Percentiles rank a stretch among this genome's conserved stretches.
phyloP scores from a whole-genome alignment of 2,329 filamentous ascomycete genomes.

The Monilinia fructicola region DNA sequence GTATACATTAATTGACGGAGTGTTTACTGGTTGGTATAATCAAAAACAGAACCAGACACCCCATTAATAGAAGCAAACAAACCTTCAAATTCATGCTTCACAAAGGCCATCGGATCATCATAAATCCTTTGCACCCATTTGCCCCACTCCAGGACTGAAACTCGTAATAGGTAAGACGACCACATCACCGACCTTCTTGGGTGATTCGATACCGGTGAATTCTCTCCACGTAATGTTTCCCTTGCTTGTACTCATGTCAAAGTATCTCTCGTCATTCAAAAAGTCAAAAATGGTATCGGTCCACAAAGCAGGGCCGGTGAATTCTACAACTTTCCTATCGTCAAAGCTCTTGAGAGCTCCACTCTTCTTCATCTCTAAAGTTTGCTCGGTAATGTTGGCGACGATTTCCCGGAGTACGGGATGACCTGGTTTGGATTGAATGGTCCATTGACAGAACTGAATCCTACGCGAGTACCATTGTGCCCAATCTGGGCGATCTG shows the following conservation, averaged over 20 bases:
- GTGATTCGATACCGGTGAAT: constrained; percentile 81
- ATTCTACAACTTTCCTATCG: constrained; percentile 79
- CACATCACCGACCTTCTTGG: constrained; percentile 90
- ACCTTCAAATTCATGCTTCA: constrained; percentile 97
- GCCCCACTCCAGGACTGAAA: constrained; percentile 90
- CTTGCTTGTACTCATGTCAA: constrained; percentile 68
- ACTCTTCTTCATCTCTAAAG: constrained; percentile 67
- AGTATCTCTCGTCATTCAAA: constrained; percentile 88
- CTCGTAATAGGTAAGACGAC: constrained; percentile 93
- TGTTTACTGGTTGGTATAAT: not conserved
- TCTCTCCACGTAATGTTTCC: constrained; percentile 80
- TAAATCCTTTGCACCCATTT: constrained; percentile 87
- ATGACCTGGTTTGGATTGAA: constrained; percentile 92
- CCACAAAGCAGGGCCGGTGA: constrained; percentile 92
- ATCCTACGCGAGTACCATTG: constrained; percentile 96
- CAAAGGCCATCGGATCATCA: constrained; percentile 94
- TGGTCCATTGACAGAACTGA: constrained; percentile 99
- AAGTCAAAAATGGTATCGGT: constrained; percentile 90
- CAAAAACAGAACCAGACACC: not conserved
- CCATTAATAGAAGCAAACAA: constrained; percentile 28
- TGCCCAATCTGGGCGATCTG: constrained; percentile 87
- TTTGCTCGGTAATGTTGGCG: constrained; percentile 78
- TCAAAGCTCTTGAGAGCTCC: constrained; percentile 60
- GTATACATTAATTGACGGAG: not conserved
- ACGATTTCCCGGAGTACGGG: constrained; percentile 88